Percentiles rank a stretch among this genome's conserved stretches.
Evolutionary conservation across 768 basidiomycete species (phyloP).

Genomic region (Russula compacta): DNA sequence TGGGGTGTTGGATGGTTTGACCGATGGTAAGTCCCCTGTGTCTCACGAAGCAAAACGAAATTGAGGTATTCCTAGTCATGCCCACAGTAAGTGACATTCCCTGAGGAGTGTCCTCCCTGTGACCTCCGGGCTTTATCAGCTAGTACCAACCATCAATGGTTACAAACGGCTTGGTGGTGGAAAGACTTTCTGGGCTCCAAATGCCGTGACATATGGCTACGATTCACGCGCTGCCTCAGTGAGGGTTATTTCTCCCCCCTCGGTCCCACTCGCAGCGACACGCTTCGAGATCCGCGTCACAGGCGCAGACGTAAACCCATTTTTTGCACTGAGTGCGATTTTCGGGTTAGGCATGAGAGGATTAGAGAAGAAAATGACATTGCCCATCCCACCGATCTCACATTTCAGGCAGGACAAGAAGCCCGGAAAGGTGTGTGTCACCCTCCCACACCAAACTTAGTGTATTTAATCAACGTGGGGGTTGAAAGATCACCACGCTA

Average conservation of each 20-base stretch:
- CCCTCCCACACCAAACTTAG: background rate
- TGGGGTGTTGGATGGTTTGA: slow-evolving; percentile 80
- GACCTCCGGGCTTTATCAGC: slow-evolving; percentile 29
- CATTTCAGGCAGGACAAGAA: slow-evolving; percentile 47
- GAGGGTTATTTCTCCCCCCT: slow-evolving; percentile 87
- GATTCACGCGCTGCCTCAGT: slow-evolving; percentile 91
- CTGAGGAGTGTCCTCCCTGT: background rate
- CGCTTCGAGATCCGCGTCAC: slow-evolving; percentile 91
- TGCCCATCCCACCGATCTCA: slow-evolving; percentile 65
- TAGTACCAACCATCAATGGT: slow-evolving; percentile 89
- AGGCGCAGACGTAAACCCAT: slow-evolving; percentile 95
- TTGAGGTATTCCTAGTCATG: slow-evolving; percentile 13
- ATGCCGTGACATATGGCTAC: slow-evolving; percentile 89
- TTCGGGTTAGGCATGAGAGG: slow-evolving; percentile 84
- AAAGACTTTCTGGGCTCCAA: slow-evolving; percentile 91
- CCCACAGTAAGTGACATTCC: slow-evolving; percentile 11
- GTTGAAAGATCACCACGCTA: slow-evolving; percentile 54
- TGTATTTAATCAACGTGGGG: background rate
- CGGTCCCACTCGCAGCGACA: slow-evolving; percentile 71
- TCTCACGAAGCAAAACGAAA: background rate
- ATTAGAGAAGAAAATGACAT: slow-evolving; percentile 61
- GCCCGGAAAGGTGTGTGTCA: slow-evolving; percentile 41
- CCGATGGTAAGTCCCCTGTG: slow-evolving; percentile 54
- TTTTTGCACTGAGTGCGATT: slow-evolving; percentile 81
- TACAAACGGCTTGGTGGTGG: slow-evolving; percentile 96